A percentile compares a stretch with the other conserved stretches of the same genome.
Conservation (phyloP, 2,329 filamentous ascomycete genomes). For the Botrytis byssoidea region DNA sequence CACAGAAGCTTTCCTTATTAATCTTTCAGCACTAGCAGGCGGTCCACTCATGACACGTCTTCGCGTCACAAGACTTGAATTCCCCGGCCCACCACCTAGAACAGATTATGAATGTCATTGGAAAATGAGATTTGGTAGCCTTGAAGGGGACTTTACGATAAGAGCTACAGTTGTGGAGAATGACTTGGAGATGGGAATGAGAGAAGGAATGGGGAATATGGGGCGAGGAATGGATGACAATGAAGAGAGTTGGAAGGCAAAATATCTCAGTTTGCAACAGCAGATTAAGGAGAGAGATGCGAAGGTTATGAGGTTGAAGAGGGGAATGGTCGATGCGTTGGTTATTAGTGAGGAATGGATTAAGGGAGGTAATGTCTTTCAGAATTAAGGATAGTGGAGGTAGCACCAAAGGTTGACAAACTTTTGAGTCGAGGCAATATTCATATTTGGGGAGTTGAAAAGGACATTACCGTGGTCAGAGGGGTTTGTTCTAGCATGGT, state of each 20-base stretch:
- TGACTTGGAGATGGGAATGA: slow-evolving; percentile 33
- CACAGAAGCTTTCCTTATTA: slow-evolving; percentile 57
- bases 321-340: slow-evolving; percentile 44
- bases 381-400: background rate
- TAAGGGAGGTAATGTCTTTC: slow-evolving; percentile 4
- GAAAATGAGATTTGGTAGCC: slow-evolving; percentile 55
- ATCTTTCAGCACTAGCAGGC: slow-evolving; percentile 57
- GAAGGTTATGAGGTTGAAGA: slow-evolving; percentile 47
- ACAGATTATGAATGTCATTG: slow-evolving; percentile 53
- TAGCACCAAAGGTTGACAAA: background rate
- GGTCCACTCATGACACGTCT: slow-evolving; percentile 50
- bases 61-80: slow-evolving; percentile 46
- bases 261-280: slow-evolving; percentile 57
- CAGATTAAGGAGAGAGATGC: slow-evolving; percentile 59
- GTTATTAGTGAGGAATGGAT: slow-evolving; percentile 24
- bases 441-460: background rate
- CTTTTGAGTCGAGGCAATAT: background rate
- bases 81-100: slow-evolving; percentile 39
- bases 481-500: background rate
- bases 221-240: slow-evolving; percentile 25
- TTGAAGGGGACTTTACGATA: slow-evolving; percentile 54
- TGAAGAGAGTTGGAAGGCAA: slow-evolving; percentile 48
- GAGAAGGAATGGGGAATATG: background rate
- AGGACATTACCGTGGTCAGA: background rate
- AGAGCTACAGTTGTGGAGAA: slow-evolving; percentile 42